Evolutionary conservation across 306 rosid genomes (phyloP).

Genomic region (Gillenia trifoliata): DNA sequence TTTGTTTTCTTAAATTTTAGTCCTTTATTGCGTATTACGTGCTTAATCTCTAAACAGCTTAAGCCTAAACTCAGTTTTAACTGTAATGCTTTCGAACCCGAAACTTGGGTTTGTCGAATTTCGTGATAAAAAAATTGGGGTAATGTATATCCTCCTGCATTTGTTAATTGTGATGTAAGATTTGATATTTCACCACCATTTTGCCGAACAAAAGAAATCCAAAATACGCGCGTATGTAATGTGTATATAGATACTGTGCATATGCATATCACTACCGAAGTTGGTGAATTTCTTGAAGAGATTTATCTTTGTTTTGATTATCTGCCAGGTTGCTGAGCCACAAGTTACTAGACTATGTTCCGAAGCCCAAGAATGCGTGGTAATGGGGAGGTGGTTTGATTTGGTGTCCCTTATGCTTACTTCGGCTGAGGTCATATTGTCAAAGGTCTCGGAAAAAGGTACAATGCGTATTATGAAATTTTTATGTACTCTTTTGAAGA

Average conservation of each 20-base stretch:
- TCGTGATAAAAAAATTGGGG: neutral
- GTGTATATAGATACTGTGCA: neutral
- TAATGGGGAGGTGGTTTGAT: conserved; percentile 70
- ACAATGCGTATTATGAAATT: neutral
- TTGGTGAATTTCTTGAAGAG: neutral
- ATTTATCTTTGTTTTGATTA: conserved; percentile 7
- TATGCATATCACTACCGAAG: neutral
- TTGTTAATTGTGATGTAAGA: neutral
- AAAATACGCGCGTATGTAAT: neutral
- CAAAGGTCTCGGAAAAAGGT: conserved; percentile 97
- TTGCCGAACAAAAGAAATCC: neutral
- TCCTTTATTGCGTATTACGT: neutral
- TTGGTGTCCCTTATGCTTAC: conserved; percentile 77
- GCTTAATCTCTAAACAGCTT: neutral
- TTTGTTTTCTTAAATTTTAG: no score
- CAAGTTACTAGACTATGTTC: conserved; percentile 65
- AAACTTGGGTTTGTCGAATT: neutral
- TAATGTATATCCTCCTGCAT: neutral
- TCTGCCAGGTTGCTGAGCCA: conserved; percentile 72
- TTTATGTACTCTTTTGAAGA: neutral
- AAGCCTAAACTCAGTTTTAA: neutral
- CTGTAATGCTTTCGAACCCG: neutral
- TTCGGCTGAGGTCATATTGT: conserved; percentile 80
- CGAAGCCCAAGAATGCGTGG: conserved; percentile 78
- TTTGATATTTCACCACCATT: neutral